These are phyloP conservation scores for Chlorella sp. DNA, from an alignment of 139 green algal genomes.

Conservation along the genomic window DNA sequence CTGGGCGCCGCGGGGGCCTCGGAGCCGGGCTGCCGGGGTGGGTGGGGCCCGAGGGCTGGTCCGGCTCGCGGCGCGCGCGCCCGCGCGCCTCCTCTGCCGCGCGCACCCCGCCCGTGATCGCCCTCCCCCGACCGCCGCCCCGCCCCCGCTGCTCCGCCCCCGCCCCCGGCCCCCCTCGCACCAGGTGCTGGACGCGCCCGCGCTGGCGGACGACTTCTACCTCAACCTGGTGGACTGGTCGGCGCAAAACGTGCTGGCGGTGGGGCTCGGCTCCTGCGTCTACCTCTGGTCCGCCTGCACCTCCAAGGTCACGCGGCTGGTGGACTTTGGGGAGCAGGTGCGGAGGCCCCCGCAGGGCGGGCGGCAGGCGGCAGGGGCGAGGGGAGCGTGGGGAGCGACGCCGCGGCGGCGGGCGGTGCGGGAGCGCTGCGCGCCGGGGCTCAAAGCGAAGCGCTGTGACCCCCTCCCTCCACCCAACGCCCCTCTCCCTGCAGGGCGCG, in stretches of 20 bases:
- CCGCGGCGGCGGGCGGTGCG: not conserved
- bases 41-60: not conserved
- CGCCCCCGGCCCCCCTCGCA: not conserved
- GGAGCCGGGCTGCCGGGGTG: not conserved
- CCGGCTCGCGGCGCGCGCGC: not conserved
- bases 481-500: constrained; percentile 41
- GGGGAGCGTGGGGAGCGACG: not conserved
- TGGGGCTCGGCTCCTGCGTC: constrained; percentile 90
- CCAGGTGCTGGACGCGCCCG: constrained; percentile 82
- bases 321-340: constrained; percentile 41
- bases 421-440: not conserved
- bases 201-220: constrained; percentile 97
- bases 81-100: not conserved
- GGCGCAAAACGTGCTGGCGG: constrained; percentile 89
- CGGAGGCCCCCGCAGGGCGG: too few species aligned
- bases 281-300: constrained; percentile 96
- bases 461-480: not conserved
- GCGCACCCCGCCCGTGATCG: not conserved
- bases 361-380: constrained; percentile 12
- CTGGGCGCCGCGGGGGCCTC: not conserved
- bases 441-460: not conserved
- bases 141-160: not conserved
- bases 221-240: constrained; percentile 99
- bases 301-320: constrained; percentile 69
- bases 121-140: not conserved